Conservation (phyloP, 495 filamentous ascomycete genomes). For the Xylaria intraflava region DNA sequence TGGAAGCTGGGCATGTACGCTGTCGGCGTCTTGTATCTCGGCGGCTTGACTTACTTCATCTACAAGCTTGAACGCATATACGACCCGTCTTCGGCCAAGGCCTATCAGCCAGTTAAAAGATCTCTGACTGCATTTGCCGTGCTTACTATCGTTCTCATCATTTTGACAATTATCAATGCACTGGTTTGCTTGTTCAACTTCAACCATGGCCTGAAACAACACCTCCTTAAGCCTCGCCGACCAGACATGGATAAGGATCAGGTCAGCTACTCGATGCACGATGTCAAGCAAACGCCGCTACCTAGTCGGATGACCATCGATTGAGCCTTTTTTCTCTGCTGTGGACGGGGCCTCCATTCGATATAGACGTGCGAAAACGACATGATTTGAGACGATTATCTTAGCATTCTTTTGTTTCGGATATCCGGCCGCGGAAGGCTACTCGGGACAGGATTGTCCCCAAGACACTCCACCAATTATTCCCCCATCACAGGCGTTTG, state of each 20-base stretch:
- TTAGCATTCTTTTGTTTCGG: conserved; percentile 20
- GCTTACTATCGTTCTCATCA: conserved; percentile 80
- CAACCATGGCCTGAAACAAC: conserved; percentile 79
- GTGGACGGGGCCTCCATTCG: background rate
- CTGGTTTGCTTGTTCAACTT: conserved; percentile 86
- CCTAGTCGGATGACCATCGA: conserved; percentile 85
- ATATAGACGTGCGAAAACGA: conserved; percentile 28
- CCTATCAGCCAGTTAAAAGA: conserved; percentile 67
- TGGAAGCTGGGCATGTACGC: conserved; percentile 66
- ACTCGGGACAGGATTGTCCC: conserved; percentile 1
- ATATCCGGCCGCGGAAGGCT: conserved; percentile 20
- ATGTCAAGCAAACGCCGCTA: conserved; percentile 51
- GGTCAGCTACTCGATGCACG: conserved; percentile 62
- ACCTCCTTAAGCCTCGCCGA: conserved; percentile 58
- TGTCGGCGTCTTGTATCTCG: conserved; percentile 83
- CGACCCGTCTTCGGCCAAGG: conserved; percentile 39
- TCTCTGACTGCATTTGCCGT: conserved; percentile 89
- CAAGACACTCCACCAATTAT: background rate
- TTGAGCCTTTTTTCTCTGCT: conserved; percentile 31
- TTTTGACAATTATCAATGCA: conserved; percentile 84
- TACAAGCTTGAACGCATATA: conserved; percentile 99
- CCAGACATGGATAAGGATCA: conserved; percentile 65
- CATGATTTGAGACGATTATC: conserved; percentile 27
- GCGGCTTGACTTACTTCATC: conserved; percentile 87
- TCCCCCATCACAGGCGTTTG: conserved; percentile 9